Evolutionary conservation across 208 protist species (phyloP).

Genomic region (Leishmania tarentolae): DNA sequence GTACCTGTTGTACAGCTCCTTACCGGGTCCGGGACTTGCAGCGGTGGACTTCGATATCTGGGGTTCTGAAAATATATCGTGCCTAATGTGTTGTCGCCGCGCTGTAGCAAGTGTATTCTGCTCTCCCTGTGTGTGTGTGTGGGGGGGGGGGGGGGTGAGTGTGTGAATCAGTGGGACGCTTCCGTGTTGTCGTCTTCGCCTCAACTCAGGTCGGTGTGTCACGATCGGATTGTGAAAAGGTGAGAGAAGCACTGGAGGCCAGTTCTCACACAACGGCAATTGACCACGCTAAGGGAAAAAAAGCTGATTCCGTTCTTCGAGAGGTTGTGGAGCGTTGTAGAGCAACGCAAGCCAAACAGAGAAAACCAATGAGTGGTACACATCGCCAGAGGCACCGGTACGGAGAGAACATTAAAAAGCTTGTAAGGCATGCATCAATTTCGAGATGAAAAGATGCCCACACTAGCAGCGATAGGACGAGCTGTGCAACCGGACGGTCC

Average conservation of each 20-base stretch:
- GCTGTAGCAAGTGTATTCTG: not conserved
- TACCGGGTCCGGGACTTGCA: not conserved
- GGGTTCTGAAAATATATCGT: not conserved
- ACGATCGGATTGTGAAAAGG: not conserved
- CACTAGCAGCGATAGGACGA: not conserved
- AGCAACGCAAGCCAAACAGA: not conserved
- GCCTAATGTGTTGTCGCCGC: not conserved
- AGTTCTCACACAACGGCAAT: conserved; percentile 3
- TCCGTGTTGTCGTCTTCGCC: not conserved
- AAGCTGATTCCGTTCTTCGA: not conserved
- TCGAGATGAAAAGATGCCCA: not conserved
- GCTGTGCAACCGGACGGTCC: not conserved
- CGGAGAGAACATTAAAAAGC: not conserved
- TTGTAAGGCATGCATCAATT: not conserved
- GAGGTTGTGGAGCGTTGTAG: not conserved
- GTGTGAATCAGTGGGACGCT: not conserved
- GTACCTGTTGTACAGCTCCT: not conserved
- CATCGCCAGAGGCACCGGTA: not conserved
- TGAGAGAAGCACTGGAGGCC: not conserved
- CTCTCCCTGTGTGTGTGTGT: not conserved
- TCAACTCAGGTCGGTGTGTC: not conserved
- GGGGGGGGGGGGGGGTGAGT: not conserved
- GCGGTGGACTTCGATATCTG: not conserved
- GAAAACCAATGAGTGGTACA: not conserved
- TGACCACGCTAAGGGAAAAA: not conserved